Evolutionary conservation across 257 asterid genomes (phyloP), one percentile per base, ranked within the genome.

Genomic region (Capsicum chinense): DNA sequence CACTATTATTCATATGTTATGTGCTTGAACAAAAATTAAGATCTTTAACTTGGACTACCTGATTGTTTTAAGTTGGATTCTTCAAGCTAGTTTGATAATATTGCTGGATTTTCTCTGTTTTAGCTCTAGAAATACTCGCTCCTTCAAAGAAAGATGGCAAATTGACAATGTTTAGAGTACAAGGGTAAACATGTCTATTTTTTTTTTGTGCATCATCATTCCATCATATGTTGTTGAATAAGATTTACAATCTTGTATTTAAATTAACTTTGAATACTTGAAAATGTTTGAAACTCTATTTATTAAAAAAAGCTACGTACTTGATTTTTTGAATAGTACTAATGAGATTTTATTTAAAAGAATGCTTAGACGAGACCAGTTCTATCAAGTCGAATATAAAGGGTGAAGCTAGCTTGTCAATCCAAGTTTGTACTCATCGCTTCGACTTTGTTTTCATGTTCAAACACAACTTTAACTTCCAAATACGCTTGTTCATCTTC

Each of bases 1-100:
- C 73, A 66, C n/a, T 66, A 44, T 47, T 12, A 66, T 33, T 66
- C 48, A 66, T 12, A 66, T 13, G 73, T 13, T 66, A 66, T 6
- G 73, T 33, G 73, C 33, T 33, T 42, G 39, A 66, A 66, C 73
- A 66, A 66, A 63, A 66, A 66, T 5, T 66, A 66, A 33, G 73
- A 66, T 66, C 73, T 66, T 66, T 66, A 66, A 33, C 10, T 33
- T 66, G 33, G 73, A 64, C 73, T 33, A 66, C 48, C 6, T 3
- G 73, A 63, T 6, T 66, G 73, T 33, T 66, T 67, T 67, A 67
- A 67, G 12, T 67, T 67, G 74, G 47, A 42, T 3, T 66, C 50
- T 35, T 67, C 15, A 35, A 35, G 21, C 48, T 67, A 67, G 74
- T 35, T 67, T 63, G 44, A 26, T 26, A 11, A 64, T 64, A 21